phyloP scores from a whole-genome alignment of 2,329 filamentous ascomycete species.

The Mycocentrospora acerina region DNA sequence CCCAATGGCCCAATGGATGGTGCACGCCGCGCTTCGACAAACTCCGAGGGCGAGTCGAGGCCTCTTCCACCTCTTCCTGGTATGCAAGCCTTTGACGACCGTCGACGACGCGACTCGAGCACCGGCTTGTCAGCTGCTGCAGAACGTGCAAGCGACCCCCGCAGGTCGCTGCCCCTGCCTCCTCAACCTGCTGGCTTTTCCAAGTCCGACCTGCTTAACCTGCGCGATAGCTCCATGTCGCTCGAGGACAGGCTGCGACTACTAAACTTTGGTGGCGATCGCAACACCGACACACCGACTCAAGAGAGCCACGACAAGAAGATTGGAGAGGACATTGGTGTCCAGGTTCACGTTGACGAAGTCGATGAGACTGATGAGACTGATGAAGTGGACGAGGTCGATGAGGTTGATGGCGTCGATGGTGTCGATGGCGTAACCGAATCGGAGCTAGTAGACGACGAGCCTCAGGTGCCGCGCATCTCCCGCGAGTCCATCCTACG shows the following conservation, averaged over 20 bases:
- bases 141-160: conserved; percentile 68
- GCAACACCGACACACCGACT: conserved; percentile 39
- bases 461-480: conserved; percentile 74
- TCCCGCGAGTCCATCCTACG: conserved; percentile 92
- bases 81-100: conserved; percentile 58
- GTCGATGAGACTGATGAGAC: too few relatives aligned
- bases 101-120: conserved; percentile 57
- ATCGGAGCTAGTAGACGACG: conserved; percentile 37
- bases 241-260: conserved; percentile 82
- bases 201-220: conserved; percentile 76
- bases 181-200: conserved; percentile 66
- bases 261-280: conserved; percentile 74
- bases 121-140: conserved; percentile 68
- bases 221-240: conserved; percentile 73
- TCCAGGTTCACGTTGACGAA: conserved; percentile 40
- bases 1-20: conserved; percentile 45
- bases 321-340: conserved; percentile 20
- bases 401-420: conserved; percentile 35
- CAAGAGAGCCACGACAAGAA: conserved; percentile 38
- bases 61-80: conserved; percentile 85
- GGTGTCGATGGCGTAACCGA: conserved; percentile 33
- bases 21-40: conserved; percentile 67
- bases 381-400: too few relatives aligned
- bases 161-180: conserved; percentile 71
- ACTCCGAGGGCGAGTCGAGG: conserved; percentile 77